Conservation (phyloP, 2,329 filamentous ascomycete species). For the Fusarium tjaetaba region DNA sequence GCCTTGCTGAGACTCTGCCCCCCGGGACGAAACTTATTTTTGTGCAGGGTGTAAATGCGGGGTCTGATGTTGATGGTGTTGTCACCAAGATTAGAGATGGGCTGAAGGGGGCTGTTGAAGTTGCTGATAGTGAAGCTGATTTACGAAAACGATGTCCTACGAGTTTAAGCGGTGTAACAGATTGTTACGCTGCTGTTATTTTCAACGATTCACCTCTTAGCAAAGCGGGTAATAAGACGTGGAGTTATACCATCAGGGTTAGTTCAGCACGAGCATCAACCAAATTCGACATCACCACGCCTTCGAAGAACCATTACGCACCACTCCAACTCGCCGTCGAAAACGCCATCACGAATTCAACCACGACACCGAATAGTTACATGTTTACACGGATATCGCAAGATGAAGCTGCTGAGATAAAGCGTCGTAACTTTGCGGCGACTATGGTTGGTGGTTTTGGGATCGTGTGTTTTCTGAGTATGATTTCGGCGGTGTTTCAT, state of each 20-base stretch:
- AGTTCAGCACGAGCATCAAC: not conserved
- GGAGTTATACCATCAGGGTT: not conserved
- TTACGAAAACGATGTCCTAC: not conserved
- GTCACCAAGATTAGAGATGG: not conserved
- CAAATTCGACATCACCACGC: not conserved
- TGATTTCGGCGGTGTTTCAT: conserved; percentile 5
- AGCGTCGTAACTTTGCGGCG: not conserved
- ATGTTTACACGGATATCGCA: not conserved
- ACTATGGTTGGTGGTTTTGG: not conserved
- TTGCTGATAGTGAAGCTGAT: not conserved
- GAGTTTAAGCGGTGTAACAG: not conserved
- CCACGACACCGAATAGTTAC: not conserved
- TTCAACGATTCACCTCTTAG: not conserved
- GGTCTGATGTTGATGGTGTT: not conserved
- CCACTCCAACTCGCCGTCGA: not conserved
- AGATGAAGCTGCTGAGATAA: not conserved
- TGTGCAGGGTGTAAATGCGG: not conserved
- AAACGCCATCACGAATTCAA: not conserved
- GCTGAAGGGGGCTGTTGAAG: not conserved
- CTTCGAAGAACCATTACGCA: not conserved
- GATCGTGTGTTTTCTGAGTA: conserved; percentile 1
- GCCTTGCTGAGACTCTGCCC: not conserved
- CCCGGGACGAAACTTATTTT: not conserved
- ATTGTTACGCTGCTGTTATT: conserved; percentile 3
- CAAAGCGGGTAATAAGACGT: not conserved